Evolutionary conservation across 495 filamentous ascomycete species (phyloP), one percentile per base, ranked within the genome.

Genomic region (Pyrenula aspistea): DNA sequence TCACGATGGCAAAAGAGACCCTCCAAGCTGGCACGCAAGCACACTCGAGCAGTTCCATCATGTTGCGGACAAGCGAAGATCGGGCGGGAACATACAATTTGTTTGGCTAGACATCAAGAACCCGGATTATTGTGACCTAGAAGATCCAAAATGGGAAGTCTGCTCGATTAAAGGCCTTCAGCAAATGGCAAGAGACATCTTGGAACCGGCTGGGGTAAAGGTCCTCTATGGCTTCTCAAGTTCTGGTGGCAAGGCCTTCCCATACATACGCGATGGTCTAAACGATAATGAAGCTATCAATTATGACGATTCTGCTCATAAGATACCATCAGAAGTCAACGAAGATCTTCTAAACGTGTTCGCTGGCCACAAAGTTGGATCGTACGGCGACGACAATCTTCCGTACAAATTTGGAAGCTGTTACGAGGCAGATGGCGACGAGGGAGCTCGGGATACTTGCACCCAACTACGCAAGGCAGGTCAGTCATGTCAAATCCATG

Each of bases 81-180:
- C 8, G 12, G 54, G 54, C 54, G 31, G 12, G 50, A 56, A 56
- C 31, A 56, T 56, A 12, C 54, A 56, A 49, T 56, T 56, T 48
- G 54, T 56, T 11, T 56, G 54, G 54, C 25, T 56, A 12, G 54
- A 56, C 54, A 56, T 56, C 54, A 56, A 56, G 31, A 56, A 2
- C 21, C 54, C 54, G 25, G 54, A 56, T 20, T 56, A 42, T n/a
- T 56, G 54, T 21, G 54, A 56, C 42, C 54, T 42, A n/a, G 25
- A 25, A 15, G 53, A 54, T 24, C 53, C 15, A 22, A 54, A 54
- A 24, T 54, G 53, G 53, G 15, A 54, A 21, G 19, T 24, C 10
- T 25, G 54, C 25, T 56, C 54, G 25, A 56, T 56, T 21, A 20
- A 56, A 21, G 54, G 54, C 2, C 21, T 56, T 3, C 54, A 56